phyloP scores from a whole-genome alignment of 2,329 filamentous ascomycete species.

The Cyphellophora attinorum region DNA sequence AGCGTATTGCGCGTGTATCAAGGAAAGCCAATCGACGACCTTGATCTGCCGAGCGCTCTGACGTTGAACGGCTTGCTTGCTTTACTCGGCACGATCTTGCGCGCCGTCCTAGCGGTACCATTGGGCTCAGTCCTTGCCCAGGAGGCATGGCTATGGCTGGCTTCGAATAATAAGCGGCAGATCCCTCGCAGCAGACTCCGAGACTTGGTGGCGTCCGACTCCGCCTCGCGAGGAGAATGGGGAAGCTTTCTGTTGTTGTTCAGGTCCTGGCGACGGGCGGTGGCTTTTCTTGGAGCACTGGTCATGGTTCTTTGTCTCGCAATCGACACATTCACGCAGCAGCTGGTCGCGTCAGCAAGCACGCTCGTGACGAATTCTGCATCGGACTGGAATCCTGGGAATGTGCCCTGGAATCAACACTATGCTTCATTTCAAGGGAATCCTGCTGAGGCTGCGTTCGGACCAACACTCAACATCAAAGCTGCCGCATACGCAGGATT shows the following conservation, averaged over 20 bases:
- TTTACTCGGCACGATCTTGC: conserved; percentile 3
- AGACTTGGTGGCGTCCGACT: conserved; percentile 6
- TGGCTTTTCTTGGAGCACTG: conserved; percentile 3
- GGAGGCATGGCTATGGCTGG: conserved; percentile 8
- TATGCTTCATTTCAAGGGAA: conserved; percentile 1
- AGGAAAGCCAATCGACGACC: conserved; percentile 3
- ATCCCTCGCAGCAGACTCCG: conserved; percentile 1
- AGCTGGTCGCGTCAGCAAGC: conserved; percentile 2
- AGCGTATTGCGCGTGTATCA: conserved; percentile 1
- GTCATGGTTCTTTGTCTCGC: conserved; percentile 4
- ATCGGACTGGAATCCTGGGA: neutral
- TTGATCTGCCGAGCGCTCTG: conserved; percentile 3
- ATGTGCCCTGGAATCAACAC: neutral
- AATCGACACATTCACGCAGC: conserved; percentile 8
- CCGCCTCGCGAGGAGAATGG: conserved; percentile 7
- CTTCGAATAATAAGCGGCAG: neutral
- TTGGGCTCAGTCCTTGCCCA: conserved; percentile 8
- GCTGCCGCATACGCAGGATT: conserved; percentile 3
- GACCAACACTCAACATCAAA: conserved; percentile 1
- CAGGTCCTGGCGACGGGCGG: neutral
- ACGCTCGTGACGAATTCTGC: conserved; percentile 1
- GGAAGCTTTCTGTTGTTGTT: conserved; percentile 3
- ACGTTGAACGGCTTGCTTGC: conserved; percentile 9
- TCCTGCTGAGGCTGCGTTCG: conserved; percentile 1
- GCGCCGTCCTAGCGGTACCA: conserved; percentile 5